Percentiles rank a stretch among this genome's conserved stretches.
phyloP scores from a whole-genome alignment of 768 basidiomycete genomes.

The Rhodotorula graminis region DNA sequence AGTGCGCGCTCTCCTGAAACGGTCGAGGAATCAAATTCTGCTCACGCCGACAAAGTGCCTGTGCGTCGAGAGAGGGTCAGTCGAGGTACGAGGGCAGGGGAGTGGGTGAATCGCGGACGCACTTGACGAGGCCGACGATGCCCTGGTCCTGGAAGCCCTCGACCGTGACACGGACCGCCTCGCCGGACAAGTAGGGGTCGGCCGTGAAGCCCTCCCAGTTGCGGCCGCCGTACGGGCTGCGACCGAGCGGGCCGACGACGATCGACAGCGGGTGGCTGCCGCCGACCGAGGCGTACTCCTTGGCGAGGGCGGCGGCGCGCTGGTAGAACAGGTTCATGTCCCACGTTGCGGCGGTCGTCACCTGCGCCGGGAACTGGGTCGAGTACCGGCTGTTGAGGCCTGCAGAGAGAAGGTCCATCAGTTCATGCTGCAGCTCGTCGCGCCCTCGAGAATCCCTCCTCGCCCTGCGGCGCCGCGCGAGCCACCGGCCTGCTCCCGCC shows the following conservation, averaged over 20 bases:
- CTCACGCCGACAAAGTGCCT: conserved; percentile 55
- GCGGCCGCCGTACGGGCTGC: conserved; percentile 10
- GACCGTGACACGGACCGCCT: conserved; percentile 10
- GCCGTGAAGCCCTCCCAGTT: conserved; percentile 34
- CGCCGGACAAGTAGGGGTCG: conserved; percentile 28
- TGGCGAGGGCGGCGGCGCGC: conserved; percentile 72
- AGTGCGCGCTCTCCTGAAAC: no score
- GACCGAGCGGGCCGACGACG: conserved; percentile 14
- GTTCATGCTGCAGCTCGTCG: no score
- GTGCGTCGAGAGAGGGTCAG: not conserved
- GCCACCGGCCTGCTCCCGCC: no score
- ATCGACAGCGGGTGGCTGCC: conserved; percentile 56
- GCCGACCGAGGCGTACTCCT: conserved; percentile 77
- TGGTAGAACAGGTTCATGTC: conserved; percentile 71
- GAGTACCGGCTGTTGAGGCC: conserved; percentile 6
- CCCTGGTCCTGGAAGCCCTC: conserved; percentile 39
- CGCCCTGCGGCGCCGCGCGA: no score
- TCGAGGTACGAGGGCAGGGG: no score
- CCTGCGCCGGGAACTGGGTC: conserved; percentile 62
- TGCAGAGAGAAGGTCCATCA: no score
- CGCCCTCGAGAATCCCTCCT: no score
- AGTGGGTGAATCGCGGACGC: not conserved
- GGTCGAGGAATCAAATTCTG: no score
- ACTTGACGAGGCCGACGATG: conserved; percentile 52
- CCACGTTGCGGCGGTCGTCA: conserved; percentile 77